Percentiles rank a stretch among this genome's conserved stretches.
phyloP scores from a whole-genome alignment of 768 basidiomycete species.

The Pleurotus pulmonarius region DNA sequence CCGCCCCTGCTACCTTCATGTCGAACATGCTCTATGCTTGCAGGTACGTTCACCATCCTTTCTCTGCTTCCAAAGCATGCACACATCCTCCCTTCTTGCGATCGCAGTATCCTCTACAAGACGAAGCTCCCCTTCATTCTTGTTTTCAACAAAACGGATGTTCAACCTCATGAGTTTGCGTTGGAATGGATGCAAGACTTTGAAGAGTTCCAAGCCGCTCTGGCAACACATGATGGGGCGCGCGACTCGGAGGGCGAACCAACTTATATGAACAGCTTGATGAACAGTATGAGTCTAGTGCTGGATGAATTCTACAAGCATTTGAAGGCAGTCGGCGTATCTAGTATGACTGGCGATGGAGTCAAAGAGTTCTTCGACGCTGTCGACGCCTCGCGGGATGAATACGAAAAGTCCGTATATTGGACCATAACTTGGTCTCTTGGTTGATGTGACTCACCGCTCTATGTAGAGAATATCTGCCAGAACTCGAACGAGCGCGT shows the following conservation, averaged over 20 bases:
- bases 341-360: constrained; percentile 93
- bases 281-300: constrained; percentile 99
- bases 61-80: too few species aligned
- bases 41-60: constrained; percentile 48
- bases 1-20: constrained; percentile 97
- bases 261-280: constrained; percentile 97
- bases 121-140: constrained; percentile 96
- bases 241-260: constrained; percentile 84
- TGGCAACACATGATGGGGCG: constrained; percentile 65
- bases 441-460: too few species aligned
- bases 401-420: constrained; percentile 77
- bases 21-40: constrained; percentile 99
- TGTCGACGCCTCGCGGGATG: constrained; percentile 81
- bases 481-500: constrained; percentile 77
- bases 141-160: constrained; percentile 99
- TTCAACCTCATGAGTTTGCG: constrained; percentile 85
- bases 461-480: constrained; percentile 75
- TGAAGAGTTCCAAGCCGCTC: constrained; percentile 87
- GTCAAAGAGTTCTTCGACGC: constrained; percentile 89
- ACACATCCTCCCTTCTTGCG: too few species aligned
- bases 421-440: too few species aligned
- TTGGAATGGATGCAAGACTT: constrained; percentile 99
- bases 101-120: constrained; percentile 87
- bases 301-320: constrained; percentile 98
- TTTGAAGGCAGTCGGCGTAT: constrained; percentile 94